Percentiles rank a stretch among this genome's conserved stretches.
These are phyloP conservation scores for Fusarium sp. DNA, from an alignment of 2,329 filamentous ascomycete species.

Conservation along the genomic window DNA sequence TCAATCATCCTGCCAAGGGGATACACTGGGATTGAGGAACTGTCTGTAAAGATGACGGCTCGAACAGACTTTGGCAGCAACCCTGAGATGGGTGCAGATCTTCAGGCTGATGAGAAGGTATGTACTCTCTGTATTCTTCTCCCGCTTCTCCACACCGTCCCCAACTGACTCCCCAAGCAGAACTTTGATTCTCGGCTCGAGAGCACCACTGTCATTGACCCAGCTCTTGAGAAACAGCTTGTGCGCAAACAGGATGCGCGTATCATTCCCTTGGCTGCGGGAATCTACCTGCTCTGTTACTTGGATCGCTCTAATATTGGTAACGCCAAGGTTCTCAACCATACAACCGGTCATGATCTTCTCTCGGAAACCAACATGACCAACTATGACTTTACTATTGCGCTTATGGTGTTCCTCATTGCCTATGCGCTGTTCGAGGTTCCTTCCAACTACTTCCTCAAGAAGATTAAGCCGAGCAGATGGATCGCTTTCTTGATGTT, in stretches of 20 bases:
- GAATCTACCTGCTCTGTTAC: constrained; percentile 59
- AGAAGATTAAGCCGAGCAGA: constrained; percentile 62
- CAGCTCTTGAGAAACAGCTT: constrained; percentile 19
- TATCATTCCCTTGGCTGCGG: constrained; percentile 43
- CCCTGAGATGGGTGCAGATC: constrained; percentile 2
- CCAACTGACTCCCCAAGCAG: constrained; percentile 15
- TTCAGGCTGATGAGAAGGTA: constrained; percentile 30
- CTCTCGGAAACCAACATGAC: constrained; percentile 61
- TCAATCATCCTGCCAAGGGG: neutral
- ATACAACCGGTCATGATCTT: constrained; percentile 51
- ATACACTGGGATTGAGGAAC: neutral
- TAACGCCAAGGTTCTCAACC: constrained; percentile 56
- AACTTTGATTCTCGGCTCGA: constrained; percentile 28
- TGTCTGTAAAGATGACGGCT: constrained; percentile 1
- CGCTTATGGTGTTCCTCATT: constrained; percentile 54
- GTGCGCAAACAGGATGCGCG: constrained; percentile 39
- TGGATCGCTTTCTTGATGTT: constrained; percentile 55
- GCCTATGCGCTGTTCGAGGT: constrained; percentile 70
- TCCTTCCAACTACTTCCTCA: constrained; percentile 61
- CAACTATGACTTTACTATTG: constrained; percentile 69
- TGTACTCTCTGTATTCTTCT: neutral
- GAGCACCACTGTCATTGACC: constrained; percentile 13
- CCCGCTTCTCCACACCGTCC: neutral
- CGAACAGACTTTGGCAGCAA: constrained; percentile 17
- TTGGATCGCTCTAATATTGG: constrained; percentile 66